Base-by-base conservation (phyloP, 768 basidiomycete genomes). In the Amyloporia xantha region DNA sequence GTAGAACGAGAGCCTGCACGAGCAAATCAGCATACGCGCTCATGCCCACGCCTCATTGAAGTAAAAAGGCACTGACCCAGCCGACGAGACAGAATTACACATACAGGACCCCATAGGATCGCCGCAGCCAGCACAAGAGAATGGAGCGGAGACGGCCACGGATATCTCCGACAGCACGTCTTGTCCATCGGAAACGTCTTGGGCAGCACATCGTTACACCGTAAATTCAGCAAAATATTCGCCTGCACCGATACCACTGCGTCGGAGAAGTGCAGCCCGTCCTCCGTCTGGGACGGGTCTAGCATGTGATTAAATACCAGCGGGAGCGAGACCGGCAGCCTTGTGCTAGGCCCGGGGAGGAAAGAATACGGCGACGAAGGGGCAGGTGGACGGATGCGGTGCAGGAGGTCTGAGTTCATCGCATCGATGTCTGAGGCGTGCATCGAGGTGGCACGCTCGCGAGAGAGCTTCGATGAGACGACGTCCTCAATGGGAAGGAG, bases 141-240 rank as follows among this genome's bases (percentile, higher is more conserved):
- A 53, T 92, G 82, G 33, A 81, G 59, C 38, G 71, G 49, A 3
- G 78, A 75, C 0, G 86, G 80, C 63, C 70, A 68, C 2, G 89
- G 86, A 66, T 94, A 94, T 37, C 71, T 69, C 54, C 79, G 80
- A 60, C 92, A 96, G 65, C 92, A 96, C 0, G 89, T 90, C 75
- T 60, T 62, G 48, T 62, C 62, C 41, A 62, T 45, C 3, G 62
- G 62, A 50, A 56, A 68, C 87, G 90, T 47, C 71, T 72, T 62
- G 76, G 82, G 64, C 85, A 95, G 64, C 86, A 92, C 2, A 84
- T 90, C 76, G 61, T 96, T 95, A 64, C 92, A 96, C 26, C 78
- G 77, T 48, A 89, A 65, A 55, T 92, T 93, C 23, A 91, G 71
- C 43, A 96, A 67, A 42, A 95, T 70, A 51, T 79, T 82, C 9